A percentile compares a stretch with the other conserved stretches of the same genome.
Evolutionary conservation across 2,329 filamentous ascomycete species (phyloP).

Genomic region (Ceratocystis variospora): DNA sequence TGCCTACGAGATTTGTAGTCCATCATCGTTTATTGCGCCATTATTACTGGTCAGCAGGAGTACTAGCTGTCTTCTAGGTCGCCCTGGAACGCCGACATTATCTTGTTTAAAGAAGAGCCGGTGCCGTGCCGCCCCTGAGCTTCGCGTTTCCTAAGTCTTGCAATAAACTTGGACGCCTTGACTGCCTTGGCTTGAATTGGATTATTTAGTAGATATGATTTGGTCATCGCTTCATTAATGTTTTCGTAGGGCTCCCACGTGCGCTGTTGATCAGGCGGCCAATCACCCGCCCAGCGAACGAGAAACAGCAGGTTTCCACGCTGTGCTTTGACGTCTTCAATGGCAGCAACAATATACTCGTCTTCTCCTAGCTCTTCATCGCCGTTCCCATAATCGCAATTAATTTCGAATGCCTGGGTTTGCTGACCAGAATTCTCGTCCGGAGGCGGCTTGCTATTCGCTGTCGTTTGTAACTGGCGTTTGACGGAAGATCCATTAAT

Average conservation of each 20-base stretch:
- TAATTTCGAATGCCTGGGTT: background rate
- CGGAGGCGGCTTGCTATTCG: background rate
- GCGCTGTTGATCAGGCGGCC: constrained; percentile 42
- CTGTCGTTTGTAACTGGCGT: background rate
- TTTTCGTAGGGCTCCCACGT: constrained; percentile 46
- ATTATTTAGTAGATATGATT: constrained; percentile 3
- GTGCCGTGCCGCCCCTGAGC: background rate
- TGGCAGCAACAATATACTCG: constrained; percentile 29
- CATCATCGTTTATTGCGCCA: background rate
- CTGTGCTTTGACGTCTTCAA: constrained; percentile 32
- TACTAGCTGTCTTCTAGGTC: background rate
- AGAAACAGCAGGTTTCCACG: constrained; percentile 34
- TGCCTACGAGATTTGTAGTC: background rate
- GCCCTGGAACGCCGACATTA: constrained; percentile 10
- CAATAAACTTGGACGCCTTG: background rate
- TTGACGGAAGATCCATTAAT: background rate
- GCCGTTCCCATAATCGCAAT: background rate
- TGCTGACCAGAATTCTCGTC: no score
- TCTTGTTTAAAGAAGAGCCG: background rate
- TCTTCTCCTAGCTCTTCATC: constrained; percentile 13
- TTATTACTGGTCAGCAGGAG: background rate
- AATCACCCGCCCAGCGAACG: constrained; percentile 44
- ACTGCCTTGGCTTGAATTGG: background rate
- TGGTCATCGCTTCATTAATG: constrained; percentile 24
- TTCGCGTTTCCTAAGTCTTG: background rate